phyloP scores from a whole-genome alignment of 305 asterid species.

The Petunia hybrid region DNA sequence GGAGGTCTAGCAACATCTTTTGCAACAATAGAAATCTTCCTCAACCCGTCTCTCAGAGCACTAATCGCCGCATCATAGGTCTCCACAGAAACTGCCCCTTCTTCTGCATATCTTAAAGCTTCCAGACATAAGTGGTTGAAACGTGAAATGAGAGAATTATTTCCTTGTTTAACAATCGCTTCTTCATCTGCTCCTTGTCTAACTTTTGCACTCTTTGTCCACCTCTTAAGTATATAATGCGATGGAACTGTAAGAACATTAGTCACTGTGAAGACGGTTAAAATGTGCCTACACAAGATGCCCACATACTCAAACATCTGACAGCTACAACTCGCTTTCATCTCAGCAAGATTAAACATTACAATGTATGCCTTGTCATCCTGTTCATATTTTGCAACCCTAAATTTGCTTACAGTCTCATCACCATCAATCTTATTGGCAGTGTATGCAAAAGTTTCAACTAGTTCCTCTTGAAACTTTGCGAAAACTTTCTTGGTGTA shows the following conservation, averaged over 20 bases:
- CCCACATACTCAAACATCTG: conserved; percentile 88
- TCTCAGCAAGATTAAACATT: conserved; percentile 56
- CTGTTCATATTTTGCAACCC: conserved; percentile 86
- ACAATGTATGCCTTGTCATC: conserved; percentile 77
- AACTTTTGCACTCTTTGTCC: conserved; percentile 71
- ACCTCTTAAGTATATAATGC: conserved; percentile 73
- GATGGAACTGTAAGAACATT: conserved; percentile 77
- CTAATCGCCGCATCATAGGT: conserved; percentile 66
- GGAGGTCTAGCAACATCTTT: conserved; percentile 56
- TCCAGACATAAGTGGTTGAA: conserved; percentile 70
- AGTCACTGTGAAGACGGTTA: conserved; percentile 88
- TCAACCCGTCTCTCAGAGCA: conserved; percentile 65
- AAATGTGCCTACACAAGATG: conserved; percentile 75
- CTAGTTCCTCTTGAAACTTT: conserved; percentile 86
- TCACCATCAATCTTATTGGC: conserved; percentile 77
- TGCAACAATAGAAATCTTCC: conserved; percentile 61
- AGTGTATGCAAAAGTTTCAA: conserved; percentile 86
- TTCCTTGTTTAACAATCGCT: conserved; percentile 42
- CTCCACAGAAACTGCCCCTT: conserved; percentile 67
- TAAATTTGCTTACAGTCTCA: conserved; percentile 61
- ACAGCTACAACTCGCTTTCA: conserved; percentile 87
- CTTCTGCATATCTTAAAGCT: conserved; percentile 75
- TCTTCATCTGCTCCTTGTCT: conserved; percentile 52
- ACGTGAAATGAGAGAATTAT: conserved; percentile 62
- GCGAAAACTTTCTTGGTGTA: conserved; percentile 75